phyloP scores from a whole-genome alignment of 2,329 filamentous ascomycete species.

The Aspergillus sergii region DNA sequence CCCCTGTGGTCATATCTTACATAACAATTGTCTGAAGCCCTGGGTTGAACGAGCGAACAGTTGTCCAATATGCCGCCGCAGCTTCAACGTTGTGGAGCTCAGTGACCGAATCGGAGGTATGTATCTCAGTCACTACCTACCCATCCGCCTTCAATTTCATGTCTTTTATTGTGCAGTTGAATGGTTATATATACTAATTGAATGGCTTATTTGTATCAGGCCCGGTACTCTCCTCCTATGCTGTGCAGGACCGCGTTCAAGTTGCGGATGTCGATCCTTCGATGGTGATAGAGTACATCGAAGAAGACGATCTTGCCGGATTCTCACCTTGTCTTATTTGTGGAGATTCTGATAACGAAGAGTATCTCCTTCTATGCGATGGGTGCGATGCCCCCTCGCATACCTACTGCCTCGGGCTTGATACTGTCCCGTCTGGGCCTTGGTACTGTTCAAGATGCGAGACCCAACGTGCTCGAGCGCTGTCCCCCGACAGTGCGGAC shows the following conservation, averaged over 20 bases:
- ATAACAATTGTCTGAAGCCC: slow-evolving; percentile 87
- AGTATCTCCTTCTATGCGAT: slow-evolving; percentile 86
- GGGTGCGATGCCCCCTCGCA: slow-evolving; percentile 89
- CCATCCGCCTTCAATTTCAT: neutral
- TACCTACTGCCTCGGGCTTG: slow-evolving; percentile 85
- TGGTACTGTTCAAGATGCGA: slow-evolving; percentile 92
- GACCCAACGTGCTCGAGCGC: slow-evolving; percentile 46
- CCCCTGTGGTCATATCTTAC: slow-evolving; percentile 87
- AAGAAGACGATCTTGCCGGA: slow-evolving; percentile 62
- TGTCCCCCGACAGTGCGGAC: slow-evolving; percentile 40
- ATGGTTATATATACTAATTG: slow-evolving; percentile 10
- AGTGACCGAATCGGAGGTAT: slow-evolving; percentile 78
- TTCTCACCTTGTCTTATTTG: slow-evolving; percentile 81
- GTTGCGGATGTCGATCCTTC: slow-evolving; percentile 78
- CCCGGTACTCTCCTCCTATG: slow-evolving; percentile 60
- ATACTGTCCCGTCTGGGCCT: slow-evolving; percentile 71
- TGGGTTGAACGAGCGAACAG: slow-evolving; percentile 98
- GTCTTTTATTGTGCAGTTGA: too few species aligned
- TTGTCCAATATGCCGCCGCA: slow-evolving; percentile 92
- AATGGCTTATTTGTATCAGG: slow-evolving; percentile 42
- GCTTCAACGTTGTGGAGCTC: slow-evolving; percentile 87
- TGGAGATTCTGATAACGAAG: slow-evolving; percentile 76
- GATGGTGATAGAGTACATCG: slow-evolving; percentile 69
- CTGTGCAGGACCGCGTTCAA: slow-evolving; percentile 61
- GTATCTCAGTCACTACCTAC: slow-evolving; percentile 31